Base-by-base conservation (phyloP, 139 green algal genomes). In the Volvox reticuliferus region DNA sequence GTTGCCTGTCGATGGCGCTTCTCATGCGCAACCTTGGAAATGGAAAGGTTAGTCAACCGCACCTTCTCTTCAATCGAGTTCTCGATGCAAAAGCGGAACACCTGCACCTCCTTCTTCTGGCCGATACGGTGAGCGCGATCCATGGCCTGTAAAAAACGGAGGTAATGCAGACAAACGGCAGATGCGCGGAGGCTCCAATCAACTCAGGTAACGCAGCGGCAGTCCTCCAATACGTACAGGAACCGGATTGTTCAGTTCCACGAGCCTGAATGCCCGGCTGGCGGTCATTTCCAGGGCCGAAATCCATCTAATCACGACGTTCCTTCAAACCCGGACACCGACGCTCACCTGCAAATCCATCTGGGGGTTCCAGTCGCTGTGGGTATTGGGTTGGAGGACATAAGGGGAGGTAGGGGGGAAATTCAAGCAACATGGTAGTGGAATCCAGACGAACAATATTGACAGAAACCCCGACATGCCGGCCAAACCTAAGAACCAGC, bases 101-200 rank as follows among this genome's bases (percentile, higher is more conserved):
- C 94, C 94, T 98, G 96, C 92, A 99, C 98, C 95, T 99, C 98
- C 95, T 99, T 99, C 96, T 99, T 99, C 95, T 99, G 98, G 21
- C 98, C 98, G 89, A 99, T 99, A 69, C 98, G 97, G 90, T 99
- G 98, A 19, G 98, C 98, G 24, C 98, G 94, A 87, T 99, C 98
- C 98, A 99, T 99, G 65, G 98, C 98, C 95, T 99, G 96, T 77
- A 14, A 75, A 75, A 3, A 12, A 26, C 6, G 67, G 67, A 32
- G 22, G 67, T 28, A 75, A 75, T 75, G 44, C 44, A 55, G 44
- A 55, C 5, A 9, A 55, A 55, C n/a, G 44, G 44, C 44, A 9
- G 44, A 55, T 55, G 44, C 44, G 44, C 44, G 44, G 44, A 55
- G 9, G 44, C 5, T 55, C 9, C 44, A 55, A 55, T 55, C 44